Percentiles rank a stretch among this genome's conserved stretches.
Evolutionary conservation across 305 asterid species (phyloP).

Genomic region (Galium porrigens): DNA sequence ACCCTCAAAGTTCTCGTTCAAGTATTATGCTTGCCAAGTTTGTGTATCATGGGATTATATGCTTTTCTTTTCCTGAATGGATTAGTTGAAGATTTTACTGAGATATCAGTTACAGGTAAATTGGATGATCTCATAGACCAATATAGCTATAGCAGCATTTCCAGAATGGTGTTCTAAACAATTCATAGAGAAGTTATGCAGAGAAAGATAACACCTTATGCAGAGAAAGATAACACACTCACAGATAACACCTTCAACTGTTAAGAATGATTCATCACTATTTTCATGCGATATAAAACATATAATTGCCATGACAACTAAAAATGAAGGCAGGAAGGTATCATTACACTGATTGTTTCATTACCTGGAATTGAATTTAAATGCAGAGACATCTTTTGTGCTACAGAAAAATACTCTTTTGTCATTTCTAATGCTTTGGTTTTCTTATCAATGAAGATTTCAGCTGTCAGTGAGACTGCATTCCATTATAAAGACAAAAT

Average conservation of each 20-base stretch:
- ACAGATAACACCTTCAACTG: not conserved
- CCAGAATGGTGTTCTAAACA: not conserved
- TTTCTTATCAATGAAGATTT: conserved; percentile 47
- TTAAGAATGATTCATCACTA: not conserved
- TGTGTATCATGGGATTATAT: not conserved
- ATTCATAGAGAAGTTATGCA: not conserved
- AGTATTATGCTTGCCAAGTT: not conserved
- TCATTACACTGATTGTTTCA: not conserved
- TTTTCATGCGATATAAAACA: not conserved
- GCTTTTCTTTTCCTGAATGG: not conserved
- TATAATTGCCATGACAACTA: not conserved
- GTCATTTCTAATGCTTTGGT: conserved; percentile 14
- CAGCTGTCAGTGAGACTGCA: conserved; percentile 73
- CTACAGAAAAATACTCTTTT: not conserved
- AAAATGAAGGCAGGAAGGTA: not conserved
- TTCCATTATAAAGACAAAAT: conserved; percentile 87
- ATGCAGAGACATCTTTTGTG: not conserved
- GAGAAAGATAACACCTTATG: not conserved
- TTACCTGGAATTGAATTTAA: not conserved
- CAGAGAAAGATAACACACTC: not conserved
- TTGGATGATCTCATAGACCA: not conserved
- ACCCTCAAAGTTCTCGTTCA: not conserved
- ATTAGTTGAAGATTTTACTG: not conserved
- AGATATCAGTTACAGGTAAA: not conserved
- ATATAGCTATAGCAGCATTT: not conserved